Percentiles rank a stretch among this genome's conserved stretches.
Conservation (phyloP, 768 basidiomycete genomes). For the Holtermanniella nyarrowii region DNA sequence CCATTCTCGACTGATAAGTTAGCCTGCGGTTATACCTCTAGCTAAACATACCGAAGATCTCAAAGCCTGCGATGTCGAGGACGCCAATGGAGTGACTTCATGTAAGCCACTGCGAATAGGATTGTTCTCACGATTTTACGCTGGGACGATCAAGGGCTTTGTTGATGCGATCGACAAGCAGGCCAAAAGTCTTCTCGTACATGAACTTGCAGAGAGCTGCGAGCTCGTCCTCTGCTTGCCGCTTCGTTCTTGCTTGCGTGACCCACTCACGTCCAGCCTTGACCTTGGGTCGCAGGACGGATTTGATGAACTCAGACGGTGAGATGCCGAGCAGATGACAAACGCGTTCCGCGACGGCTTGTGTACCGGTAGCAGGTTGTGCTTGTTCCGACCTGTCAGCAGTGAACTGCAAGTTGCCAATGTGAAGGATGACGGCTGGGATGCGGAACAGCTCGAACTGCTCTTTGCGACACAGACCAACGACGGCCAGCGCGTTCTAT, state of each 20-base stretch:
- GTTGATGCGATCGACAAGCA: slow-evolving; percentile 89
- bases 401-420: slow-evolving; percentile 81
- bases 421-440: slow-evolving; percentile 84
- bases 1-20: slow-evolving; percentile 52
- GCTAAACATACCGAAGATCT: slow-evolving; percentile 52
- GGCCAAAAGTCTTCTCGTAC: slow-evolving; percentile 93
- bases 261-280: slow-evolving; percentile 97
- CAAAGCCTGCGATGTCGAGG: slow-evolving; percentile 97
- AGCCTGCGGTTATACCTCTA: background rate
- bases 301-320: slow-evolving; percentile 74
- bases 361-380: slow-evolving; percentile 34
- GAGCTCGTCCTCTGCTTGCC: slow-evolving; percentile 88
- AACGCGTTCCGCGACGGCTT: slow-evolving; percentile 54
- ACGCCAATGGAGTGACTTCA: slow-evolving; percentile 72
- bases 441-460: slow-evolving; percentile 90
- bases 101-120: background rate
- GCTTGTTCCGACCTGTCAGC: slow-evolving; percentile 76
- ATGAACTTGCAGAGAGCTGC: slow-evolving; percentile 84
- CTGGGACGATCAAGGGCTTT: slow-evolving; percentile 77
- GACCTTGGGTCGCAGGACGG: slow-evolving; percentile 76
- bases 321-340: slow-evolving; percentile 87
- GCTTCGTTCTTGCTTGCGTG: slow-evolving; percentile 76
- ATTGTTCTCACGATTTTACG: slow-evolving; percentile 60
- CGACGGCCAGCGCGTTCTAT: slow-evolving; percentile 71
- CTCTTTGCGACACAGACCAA: slow-evolving; percentile 74